phyloP scores from a whole-genome alignment of 495 filamentous ascomycete species.

The Apiosordaria backusii region DNA sequence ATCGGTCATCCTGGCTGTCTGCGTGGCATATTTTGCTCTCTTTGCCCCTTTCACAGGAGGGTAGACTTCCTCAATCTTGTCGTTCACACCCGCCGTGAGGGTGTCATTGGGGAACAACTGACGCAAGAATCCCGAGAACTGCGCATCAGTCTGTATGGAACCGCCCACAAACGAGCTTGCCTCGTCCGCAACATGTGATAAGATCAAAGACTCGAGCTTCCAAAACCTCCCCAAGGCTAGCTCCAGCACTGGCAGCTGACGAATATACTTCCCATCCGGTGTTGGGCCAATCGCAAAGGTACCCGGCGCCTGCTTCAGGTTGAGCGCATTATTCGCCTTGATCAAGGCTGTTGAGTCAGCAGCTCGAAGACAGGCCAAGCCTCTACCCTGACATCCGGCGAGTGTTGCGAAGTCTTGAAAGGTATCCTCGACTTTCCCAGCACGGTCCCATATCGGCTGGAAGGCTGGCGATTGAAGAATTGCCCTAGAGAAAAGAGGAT shows the following conservation, averaged over 20 bases:
- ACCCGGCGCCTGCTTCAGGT: constrained; percentile 33
- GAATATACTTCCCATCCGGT: constrained; percentile 44
- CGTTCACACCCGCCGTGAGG: constrained; percentile 28
- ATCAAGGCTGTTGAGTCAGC: constrained; percentile 36
- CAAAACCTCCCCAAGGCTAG: constrained; percentile 43
- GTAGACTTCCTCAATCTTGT: constrained; percentile 35
- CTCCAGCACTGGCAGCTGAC: constrained; percentile 44
- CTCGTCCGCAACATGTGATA: constrained; percentile 43
- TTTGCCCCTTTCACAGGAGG: constrained; percentile 26
- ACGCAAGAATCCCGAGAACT: constrained; percentile 50
- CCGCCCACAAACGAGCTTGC: constrained; percentile 37
- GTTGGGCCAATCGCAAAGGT: constrained; percentile 45
- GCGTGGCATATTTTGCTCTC: constrained; percentile 27
- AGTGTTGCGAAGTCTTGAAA: constrained; percentile 44
- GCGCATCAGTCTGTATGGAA: constrained; percentile 48
- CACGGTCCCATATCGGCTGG: constrained; percentile 40
- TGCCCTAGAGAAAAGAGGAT: constrained; percentile 46
- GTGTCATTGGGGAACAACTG: constrained; percentile 41
- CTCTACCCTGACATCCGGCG: constrained; percentile 46
- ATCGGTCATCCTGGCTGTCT: constrained; percentile 33
- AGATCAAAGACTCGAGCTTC: constrained; percentile 38
- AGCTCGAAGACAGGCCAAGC: constrained; percentile 42
- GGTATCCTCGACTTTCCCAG: constrained; percentile 34
- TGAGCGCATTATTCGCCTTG: constrained; percentile 40
- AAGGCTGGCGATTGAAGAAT: constrained; percentile 51